Conservation (phyloP, 768 basidiomycete genomes). For the Polyporus arcularius region DNA sequence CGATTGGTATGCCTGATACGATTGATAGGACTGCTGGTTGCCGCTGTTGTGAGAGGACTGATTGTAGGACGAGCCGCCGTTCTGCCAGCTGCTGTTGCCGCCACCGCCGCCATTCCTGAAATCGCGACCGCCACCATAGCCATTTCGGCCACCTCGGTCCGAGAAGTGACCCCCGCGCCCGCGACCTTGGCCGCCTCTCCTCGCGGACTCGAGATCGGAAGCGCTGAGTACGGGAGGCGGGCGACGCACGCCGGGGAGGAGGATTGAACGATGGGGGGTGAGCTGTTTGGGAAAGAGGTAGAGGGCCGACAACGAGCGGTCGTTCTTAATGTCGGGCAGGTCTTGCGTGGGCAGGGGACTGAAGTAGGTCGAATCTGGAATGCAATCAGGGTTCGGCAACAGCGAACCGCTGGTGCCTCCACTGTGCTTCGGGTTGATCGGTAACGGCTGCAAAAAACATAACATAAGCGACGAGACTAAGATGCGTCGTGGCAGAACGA, state of each 20-base stretch:
- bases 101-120: constrained; percentile 10
- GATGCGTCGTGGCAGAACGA: constrained; percentile 27
- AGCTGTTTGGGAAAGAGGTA: constrained; percentile 91
- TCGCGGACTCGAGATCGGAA: constrained; percentile 70
- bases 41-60: constrained; percentile 10
- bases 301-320: constrained; percentile 81
- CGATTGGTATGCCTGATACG: constrained; percentile 16
- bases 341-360: constrained; percentile 63
- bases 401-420: constrained; percentile 81
- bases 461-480: constrained; percentile 2
- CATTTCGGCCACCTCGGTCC: constrained; percentile 31
- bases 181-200: constrained; percentile 44
- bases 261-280: constrained; percentile 79
- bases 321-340: constrained; percentile 81
- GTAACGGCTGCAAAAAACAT: constrained; percentile 57
- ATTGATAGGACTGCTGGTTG: constrained; percentile 11
- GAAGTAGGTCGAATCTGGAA: constrained; percentile 90
- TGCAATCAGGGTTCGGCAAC: constrained; percentile 81
- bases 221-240: constrained; percentile 61
- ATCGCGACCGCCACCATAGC: constrained; percentile 27
- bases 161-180: constrained; percentile 53
- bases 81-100: constrained; percentile 14
- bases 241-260: constrained; percentile 72
- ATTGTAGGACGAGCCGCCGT: constrained; percentile 6
- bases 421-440: constrained; percentile 67